Conservation (phyloP, 179 eudicot genomes). For the Heliamphora pulchella region DNA sequence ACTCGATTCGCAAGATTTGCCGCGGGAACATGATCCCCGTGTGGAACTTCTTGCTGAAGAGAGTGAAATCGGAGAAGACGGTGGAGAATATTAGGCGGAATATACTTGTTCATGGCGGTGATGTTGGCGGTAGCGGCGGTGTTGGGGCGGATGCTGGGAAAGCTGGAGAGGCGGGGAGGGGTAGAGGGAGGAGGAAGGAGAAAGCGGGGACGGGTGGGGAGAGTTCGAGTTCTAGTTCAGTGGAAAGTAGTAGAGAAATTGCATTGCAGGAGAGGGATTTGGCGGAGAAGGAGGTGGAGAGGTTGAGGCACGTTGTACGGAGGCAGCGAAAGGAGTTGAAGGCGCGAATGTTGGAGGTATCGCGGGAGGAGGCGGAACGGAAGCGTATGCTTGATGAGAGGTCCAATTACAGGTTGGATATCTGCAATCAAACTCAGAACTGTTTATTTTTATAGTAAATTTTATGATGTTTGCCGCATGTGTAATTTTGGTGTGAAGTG, state of each 20-base stretch:
- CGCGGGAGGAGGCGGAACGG: constrained; percentile 84
- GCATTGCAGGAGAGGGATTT: constrained; percentile 70
- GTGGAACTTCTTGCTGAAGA: constrained; percentile 59
- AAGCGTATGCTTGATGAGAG: constrained; percentile 94
- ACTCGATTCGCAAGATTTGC: constrained; percentile 61
- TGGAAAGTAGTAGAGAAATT: constrained; percentile 44
- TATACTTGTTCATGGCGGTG: constrained; percentile 69
- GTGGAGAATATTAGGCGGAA: constrained; percentile 71
- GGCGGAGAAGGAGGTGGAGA: constrained; percentile 96
- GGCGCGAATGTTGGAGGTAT: constrained; percentile 83
- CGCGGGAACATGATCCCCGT: constrained; percentile 92
- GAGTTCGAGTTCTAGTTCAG: constrained; percentile 16
- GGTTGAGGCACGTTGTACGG: constrained; percentile 77
- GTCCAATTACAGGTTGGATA: constrained; percentile 62
- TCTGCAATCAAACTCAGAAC: neutral
- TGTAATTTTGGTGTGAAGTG: neutral
- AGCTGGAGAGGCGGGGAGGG: constrained; percentile 18
- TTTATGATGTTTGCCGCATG: neutral
- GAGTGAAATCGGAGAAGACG: constrained; percentile 90
- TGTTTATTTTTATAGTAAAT: neutral
- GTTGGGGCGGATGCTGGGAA: constrained; percentile 9
- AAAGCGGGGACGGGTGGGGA: constrained; percentile 19
- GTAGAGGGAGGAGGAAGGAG: constrained; percentile 36
- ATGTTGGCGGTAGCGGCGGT: constrained; percentile 21
- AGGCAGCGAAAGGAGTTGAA: constrained; percentile 82